Evolutionary conservation across 1,284 basidiomycete genomes (phyloP).

Genomic region (Leccinum subfulvum): DNA sequence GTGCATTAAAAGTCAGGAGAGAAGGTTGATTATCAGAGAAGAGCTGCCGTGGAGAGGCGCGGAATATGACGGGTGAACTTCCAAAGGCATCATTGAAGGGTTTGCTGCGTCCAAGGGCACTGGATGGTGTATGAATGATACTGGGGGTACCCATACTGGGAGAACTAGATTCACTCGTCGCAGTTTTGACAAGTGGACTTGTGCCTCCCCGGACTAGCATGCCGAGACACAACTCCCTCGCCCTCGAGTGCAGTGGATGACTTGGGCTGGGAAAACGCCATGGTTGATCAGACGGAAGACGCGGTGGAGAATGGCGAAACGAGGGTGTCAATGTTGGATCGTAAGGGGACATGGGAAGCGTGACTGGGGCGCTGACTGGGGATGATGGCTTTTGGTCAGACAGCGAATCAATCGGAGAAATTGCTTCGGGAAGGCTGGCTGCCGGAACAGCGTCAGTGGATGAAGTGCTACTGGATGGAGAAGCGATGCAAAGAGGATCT

Average conservation of each 20-base stretch:
- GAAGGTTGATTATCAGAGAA: constrained; percentile 37
- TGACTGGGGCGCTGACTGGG: constrained; percentile 19
- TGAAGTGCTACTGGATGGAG: constrained; percentile 9
- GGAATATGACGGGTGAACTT: constrained; percentile 35
- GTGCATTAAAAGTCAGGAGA: constrained; percentile 26
- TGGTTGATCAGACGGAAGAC: constrained; percentile 67
- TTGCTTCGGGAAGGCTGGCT: constrained; percentile 3
- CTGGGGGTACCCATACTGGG: constrained; percentile 32
- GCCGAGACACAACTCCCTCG: constrained; percentile 61
- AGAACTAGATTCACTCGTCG: constrained; percentile 30
- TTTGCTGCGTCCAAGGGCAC: constrained; percentile 26
- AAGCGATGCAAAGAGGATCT: constrained; percentile 17
- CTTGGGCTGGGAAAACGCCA: constrained; percentile 75
- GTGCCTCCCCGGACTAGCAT: constrained; percentile 49
- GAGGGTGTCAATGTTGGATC: constrained; percentile 68
- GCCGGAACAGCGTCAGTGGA: constrained; percentile 4
- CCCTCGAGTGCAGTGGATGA: constrained; percentile 62
- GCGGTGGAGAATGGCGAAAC: constrained; percentile 71
- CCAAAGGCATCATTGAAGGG: constrained; percentile 32
- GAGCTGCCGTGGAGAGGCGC: constrained; percentile 39
- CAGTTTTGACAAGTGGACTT: constrained; percentile 39
- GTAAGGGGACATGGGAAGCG: constrained; percentile 66
- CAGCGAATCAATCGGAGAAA: not conserved
- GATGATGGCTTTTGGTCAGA: constrained; percentile 17
- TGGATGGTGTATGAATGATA: constrained; percentile 31